Conservation (phyloP, 805 yeast genomes). For the Maudiozyma barnettii region DNA sequence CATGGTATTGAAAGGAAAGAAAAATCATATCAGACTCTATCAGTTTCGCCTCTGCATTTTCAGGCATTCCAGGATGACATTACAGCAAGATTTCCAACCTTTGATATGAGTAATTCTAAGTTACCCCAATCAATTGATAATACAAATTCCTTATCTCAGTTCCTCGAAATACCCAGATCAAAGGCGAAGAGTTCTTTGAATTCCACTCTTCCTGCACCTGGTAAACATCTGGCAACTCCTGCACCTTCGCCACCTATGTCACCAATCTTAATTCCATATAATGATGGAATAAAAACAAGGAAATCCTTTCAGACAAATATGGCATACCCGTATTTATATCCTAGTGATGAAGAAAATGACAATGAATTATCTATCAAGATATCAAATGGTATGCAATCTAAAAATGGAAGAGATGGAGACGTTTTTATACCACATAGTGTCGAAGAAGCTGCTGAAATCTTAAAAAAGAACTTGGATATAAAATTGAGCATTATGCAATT, state of each 20-base stretch:
- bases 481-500: slow-evolving; percentile 62
- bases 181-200: slow-evolving; percentile 26
- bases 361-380: slow-evolving; percentile 14
- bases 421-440: slow-evolving; percentile 57
- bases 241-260: slow-evolving; percentile 72
- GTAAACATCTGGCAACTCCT: slow-evolving; percentile 60
- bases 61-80: slow-evolving; percentile 70
- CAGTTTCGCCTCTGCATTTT: slow-evolving; percentile 78
- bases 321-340: slow-evolving; percentile 58
- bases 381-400: background rate
- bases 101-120: slow-evolving; percentile 40
- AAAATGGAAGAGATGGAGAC: slow-evolving; percentile 5
- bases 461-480: slow-evolving; percentile 51
- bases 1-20: slow-evolving; percentile 28
- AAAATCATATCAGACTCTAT: slow-evolving; percentile 25
- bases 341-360: slow-evolving; percentile 34
- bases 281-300: slow-evolving; percentile 33
- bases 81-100: slow-evolving; percentile 65
- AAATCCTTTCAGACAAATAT: slow-evolving; percentile 56
- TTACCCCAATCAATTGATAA: slow-evolving; percentile 40
- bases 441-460: slow-evolving; percentile 65
- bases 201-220: slow-evolving; percentile 22
- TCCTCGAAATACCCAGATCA: slow-evolving; percentile 50
- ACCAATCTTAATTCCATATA: slow-evolving; percentile 28
- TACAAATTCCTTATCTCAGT: slow-evolving; percentile 49